phyloP scores from a whole-genome alignment of 2,329 filamentous ascomycete species.

The Xenosphaeropsis pyriputrescens region DNA sequence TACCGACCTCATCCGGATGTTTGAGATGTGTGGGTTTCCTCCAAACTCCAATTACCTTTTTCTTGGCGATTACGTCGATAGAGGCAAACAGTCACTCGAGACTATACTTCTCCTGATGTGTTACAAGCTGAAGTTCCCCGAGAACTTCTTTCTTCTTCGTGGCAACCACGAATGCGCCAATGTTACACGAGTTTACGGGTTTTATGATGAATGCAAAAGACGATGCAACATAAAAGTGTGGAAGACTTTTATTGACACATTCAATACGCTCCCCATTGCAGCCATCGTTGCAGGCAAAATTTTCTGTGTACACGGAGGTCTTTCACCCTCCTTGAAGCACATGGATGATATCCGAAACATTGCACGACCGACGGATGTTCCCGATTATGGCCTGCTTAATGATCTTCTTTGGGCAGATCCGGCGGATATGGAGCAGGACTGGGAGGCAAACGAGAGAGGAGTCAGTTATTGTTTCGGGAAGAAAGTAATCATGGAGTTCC shows the following conservation, averaged over 20 bases:
- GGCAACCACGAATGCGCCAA: slow-evolving; percentile 97
- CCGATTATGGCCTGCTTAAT: slow-evolving; percentile 89
- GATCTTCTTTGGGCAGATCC: slow-evolving; percentile 96
- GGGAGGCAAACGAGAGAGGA: slow-evolving; percentile 93
- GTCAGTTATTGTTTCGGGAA: slow-evolving; percentile 99
- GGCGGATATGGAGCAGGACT: slow-evolving; percentile 94
- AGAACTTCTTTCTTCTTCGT: slow-evolving; percentile 91
- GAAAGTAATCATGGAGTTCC: slow-evolving; percentile 92
- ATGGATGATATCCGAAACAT: slow-evolving; percentile 99
- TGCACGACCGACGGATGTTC: slow-evolving; percentile 87
- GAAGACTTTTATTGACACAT: slow-evolving; percentile 96
- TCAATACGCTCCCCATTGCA: slow-evolving; percentile 89
- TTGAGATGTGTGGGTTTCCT: slow-evolving; percentile 97
- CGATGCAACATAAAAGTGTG: slow-evolving; percentile 94
- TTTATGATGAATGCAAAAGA: slow-evolving; percentile 96
- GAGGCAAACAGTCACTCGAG: slow-evolving; percentile 89
- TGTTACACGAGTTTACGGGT: slow-evolving; percentile 88
- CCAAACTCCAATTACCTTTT: slow-evolving; percentile 88
- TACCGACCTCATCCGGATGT: slow-evolving; percentile 89
- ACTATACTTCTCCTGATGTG: slow-evolving; percentile 85
- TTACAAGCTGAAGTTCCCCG: slow-evolving; percentile 94
- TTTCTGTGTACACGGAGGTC: slow-evolving; percentile 89
- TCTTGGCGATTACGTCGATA: slow-evolving; percentile 90
- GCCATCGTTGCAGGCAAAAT: slow-evolving; percentile 97
- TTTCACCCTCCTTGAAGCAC: slow-evolving; percentile 81